phyloP scores from a whole-genome alignment of 768 basidiomycete species.

The Leucocoprinus birnbaumii region DNA sequence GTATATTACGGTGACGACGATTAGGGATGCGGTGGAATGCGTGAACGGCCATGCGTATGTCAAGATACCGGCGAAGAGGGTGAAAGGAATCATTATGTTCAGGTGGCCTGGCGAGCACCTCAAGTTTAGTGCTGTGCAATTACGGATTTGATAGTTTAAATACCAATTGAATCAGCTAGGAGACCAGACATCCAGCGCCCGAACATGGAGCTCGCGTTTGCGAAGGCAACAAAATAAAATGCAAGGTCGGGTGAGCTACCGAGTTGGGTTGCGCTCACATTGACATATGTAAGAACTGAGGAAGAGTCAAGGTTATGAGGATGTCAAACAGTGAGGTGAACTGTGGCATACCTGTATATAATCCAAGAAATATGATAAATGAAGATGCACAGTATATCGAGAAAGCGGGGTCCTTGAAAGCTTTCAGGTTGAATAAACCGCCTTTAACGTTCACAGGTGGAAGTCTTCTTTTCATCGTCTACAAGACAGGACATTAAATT shows the following conservation, averaged over 20 bases:
- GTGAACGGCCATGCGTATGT: constrained; percentile 76
- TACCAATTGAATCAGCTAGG: constrained; percentile 54
- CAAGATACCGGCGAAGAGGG: constrained; percentile 50
- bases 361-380: constrained; percentile 60
- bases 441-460: constrained; percentile 51
- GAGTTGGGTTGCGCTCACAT: constrained; percentile 48
- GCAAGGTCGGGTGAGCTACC: constrained; percentile 50
- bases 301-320: constrained; percentile 11
- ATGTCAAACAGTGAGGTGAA: not conserved
- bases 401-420: constrained; percentile 53
- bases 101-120: constrained; percentile 45
- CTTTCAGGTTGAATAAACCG: constrained; percentile 53
- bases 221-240: constrained; percentile 66
- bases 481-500: not conserved
- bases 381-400: constrained; percentile 56
- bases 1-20: constrained; percentile 58
- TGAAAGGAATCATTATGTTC: constrained; percentile 69
- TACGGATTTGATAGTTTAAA: constrained; percentile 9
- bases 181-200: constrained; percentile 57
- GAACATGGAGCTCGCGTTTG: constrained; percentile 62
- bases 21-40: constrained; percentile 36
- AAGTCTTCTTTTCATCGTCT: constrained; percentile 48
- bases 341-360: constrained; percentile 58
- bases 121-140: no score
- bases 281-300: constrained; percentile 66